Evolutionary conservation across 441 rosid species (phyloP), one percentile per base, ranked within the genome.

Genomic region (Kokia cookei): DNA sequence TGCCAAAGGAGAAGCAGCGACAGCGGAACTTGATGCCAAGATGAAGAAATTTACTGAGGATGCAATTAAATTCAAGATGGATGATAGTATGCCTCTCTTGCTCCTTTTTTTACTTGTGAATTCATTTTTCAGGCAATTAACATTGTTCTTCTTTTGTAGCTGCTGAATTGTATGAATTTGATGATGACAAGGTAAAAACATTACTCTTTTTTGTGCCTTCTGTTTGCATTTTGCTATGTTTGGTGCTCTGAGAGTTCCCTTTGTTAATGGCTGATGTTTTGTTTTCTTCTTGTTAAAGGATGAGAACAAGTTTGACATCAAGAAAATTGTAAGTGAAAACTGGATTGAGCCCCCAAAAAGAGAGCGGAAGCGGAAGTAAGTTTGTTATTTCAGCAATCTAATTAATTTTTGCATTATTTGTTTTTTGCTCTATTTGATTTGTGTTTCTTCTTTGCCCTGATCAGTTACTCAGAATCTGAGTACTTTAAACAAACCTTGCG

Each of bases 301-400:
- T 77, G 98, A 96, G 78, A 91, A 79, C 87, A 96, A 96, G 88
- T 80, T 96, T 70, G 98, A 96, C 81, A 94, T 96, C 75, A 92
- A 96, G 83, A 96, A 94, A 84, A 91, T 96, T 63, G 98, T 87
- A 74, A 90, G 98, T 54, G 99, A 96, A 13, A 96, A 96, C 76
- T 96, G 98, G 99, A 87, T 91, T 81, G 99, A 96, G 82, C 99
- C 99, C 35, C 98, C 99, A 69, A 96, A 88, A 84, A 88, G 99
- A 82, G 99, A 96, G 91, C 86, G 97, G 69, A 96, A 96, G 89
- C 95, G 99, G 90, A 96, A 94, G 98, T 96, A 92, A 77, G 77
- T 77, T 69, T 42, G 27, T 63, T 72, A 24, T 66, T 65, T 24
- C 12, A 12, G 19, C 14, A 55, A 9, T 45, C 50, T n/a, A 10